phyloP scores from a whole-genome alignment of 1,284 basidiomycete genomes.

The Chalciporus sp. region DNA sequence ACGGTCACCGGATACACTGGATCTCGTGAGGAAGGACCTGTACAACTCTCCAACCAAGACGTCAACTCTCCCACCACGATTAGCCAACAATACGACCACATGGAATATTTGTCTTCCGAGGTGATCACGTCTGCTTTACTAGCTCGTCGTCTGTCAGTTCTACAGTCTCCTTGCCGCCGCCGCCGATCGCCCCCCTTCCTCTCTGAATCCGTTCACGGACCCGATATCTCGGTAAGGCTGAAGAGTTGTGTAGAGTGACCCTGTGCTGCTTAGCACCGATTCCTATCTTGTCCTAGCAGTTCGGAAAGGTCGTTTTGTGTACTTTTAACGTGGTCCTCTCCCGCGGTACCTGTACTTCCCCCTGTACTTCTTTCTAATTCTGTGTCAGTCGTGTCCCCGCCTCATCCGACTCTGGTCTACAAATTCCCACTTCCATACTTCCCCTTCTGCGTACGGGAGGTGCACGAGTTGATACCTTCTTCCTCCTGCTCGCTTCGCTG shows the following conservation, averaged over 20 bases:
- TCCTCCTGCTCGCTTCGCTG: conserved; percentile 35
- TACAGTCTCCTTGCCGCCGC: conserved; percentile 7
- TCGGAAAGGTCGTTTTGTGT: conserved; percentile 9
- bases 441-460: conserved; percentile 25
- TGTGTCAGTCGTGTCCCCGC: conserved; percentile 9
- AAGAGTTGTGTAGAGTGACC: conserved; percentile 11
- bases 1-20: not conserved
- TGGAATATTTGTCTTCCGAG: conserved; percentile 6
- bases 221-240: conserved; percentile 12
- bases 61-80: not conserved
- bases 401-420: conserved; percentile 12
- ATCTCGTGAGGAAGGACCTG: not conserved
- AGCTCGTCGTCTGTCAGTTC: conserved; percentile 18
- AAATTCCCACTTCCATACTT: conserved; percentile 18
- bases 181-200: conserved; percentile 13
- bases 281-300: conserved; percentile 6
- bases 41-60: not conserved
- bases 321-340: conserved; percentile 9
- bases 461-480: conserved; percentile 28
- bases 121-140: conserved; percentile 12
- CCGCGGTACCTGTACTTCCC: conserved; percentile 4
- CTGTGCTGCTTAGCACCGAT: not conserved
- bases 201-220: not conserved
- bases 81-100: not conserved
- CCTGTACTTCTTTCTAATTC: conserved; percentile 15